Base-by-base conservation (phyloP, 2,329 filamentous ascomycete species). In the Microcyclosporella mali region DNA sequence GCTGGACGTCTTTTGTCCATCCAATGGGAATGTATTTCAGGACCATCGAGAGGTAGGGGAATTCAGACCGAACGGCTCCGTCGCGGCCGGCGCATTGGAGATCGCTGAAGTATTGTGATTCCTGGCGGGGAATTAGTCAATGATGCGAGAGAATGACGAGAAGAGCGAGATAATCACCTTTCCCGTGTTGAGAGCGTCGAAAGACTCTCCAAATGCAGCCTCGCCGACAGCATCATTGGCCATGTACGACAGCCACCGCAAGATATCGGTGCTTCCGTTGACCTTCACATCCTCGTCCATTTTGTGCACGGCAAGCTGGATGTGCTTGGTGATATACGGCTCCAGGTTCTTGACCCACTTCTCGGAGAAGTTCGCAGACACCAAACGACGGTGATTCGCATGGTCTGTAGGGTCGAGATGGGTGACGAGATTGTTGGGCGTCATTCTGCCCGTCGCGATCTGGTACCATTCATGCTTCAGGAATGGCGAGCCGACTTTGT, bases 201-300 rank as follows among this genome's bases (percentile, higher is more conserved):
- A 44, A 25, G 27, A 33, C 19, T 44, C 41, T 16, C 36, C 41
- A 16, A 44, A 44, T 1, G 36, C 19, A 3, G 41, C 41, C 30
- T 44, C 41, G 1, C 27, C 30, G 7, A 40, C 16, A 10, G 33
- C 16, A 21, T 44, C 41, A 6, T 17, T 44, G 3, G 37, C 28
- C 36, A 44, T 44, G 11, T 39, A 40, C 18, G 30, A 33, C 29
- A 44, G 39, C 41, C 41, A 44, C 21, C 39, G 33, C 9, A 33
- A 27, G 1, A 40, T 34, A 40, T 44, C 36, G 12, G 25, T 27
- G 18, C 33, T 18, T 12, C 35, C 36, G 3, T 15, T 27, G 11
- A 11, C 7, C 2, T 44, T 15, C n/a, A 30, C 16, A 4, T 39
- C 30, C 14, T 29, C 35, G 2, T 9, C 21, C 36, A 44, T 44